Conservation (phyloP, 305 asterid genomes). For the Fraxinus latifolia region DNA sequence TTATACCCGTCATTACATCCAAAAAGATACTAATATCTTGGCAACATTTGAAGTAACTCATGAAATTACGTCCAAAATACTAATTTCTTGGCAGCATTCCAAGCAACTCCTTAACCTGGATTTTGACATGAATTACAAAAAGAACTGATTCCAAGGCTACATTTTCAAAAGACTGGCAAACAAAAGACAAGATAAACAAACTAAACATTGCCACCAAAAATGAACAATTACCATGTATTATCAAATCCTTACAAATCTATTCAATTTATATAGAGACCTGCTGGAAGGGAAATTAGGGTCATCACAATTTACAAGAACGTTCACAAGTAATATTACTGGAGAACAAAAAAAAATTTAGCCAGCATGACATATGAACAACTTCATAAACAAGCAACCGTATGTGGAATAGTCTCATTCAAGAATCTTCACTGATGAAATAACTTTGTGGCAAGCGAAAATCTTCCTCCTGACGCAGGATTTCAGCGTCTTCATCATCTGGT, state of each 20-base stretch:
- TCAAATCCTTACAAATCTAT: not conserved
- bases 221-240: not conserved
- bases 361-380: slow-evolving; percentile 16
- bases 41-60: too few relatives aligned
- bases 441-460: slow-evolving; percentile 80
- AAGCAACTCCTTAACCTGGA: not conserved
- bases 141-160: too few relatives aligned
- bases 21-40: not conserved
- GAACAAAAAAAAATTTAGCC: not conserved
- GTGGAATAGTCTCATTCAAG: slow-evolving; percentile 28
- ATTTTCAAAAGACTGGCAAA: not conserved
- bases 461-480: slow-evolving; percentile 65
- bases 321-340: not conserved
- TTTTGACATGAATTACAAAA: not conserved
- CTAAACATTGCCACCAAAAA: not conserved
- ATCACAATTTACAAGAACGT: not conserved
- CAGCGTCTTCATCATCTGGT: slow-evolving; percentile 78
- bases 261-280: not conserved
- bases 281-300: not conserved
- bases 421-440: slow-evolving; percentile 62
- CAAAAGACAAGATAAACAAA: not conserved
- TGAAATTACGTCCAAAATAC: too few relatives aligned
- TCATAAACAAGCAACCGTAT: slow-evolving; percentile 24
- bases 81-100: not conserved
- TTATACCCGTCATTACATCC: not conserved